Evolutionary conservation across 1,139 yeast species (phyloP).

Genomic region (Candida pseudoviswanathii): DNA sequence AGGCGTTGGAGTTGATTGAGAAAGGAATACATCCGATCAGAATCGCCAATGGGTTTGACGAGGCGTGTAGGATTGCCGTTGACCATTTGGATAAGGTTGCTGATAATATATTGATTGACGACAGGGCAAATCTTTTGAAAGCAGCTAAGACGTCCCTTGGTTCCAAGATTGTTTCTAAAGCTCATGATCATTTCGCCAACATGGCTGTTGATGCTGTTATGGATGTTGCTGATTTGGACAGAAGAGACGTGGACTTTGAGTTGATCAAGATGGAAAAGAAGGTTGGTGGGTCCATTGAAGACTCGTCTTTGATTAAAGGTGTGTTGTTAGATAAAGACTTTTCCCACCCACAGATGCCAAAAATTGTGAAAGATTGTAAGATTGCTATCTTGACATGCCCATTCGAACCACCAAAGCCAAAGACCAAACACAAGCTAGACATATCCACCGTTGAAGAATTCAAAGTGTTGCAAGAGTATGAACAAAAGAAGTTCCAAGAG

Average conservation of each 20-base stretch:
- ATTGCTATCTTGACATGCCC: constrained; percentile 97
- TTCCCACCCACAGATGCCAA: constrained; percentile 98
- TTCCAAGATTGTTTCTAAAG: constrained; percentile 91
- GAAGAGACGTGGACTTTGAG: constrained; percentile 96
- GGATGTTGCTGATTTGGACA: constrained; percentile 86
- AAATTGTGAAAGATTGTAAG: constrained; percentile 74
- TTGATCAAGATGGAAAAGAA: constrained; percentile 93
- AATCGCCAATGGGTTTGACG: constrained; percentile 96
- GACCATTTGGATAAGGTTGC: constrained; percentile 74
- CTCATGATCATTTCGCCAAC: constrained; percentile 89
- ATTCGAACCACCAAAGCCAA: constrained; percentile 99
- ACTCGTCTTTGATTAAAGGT: constrained; percentile 83
- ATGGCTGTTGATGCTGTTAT: constrained; percentile 98
- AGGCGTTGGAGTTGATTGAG: constrained; percentile 91
- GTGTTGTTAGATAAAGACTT: constrained; percentile 94
- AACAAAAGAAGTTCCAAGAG: constrained; percentile 84
- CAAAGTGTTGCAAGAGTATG: constrained; percentile 85
- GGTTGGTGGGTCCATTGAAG: constrained; percentile 91
- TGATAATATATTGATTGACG: constrained; percentile 56
- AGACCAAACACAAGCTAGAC: constrained; percentile 95
- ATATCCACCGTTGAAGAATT: constrained; percentile 92
- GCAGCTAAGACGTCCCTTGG: constrained; percentile 97
- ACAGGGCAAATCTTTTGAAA: constrained; percentile 66
- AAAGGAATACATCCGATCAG: constrained; percentile 97
- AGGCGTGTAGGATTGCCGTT: constrained; percentile 91